A percentile compares a stretch with the other conserved stretches of the same genome.
Evolutionary conservation across 257 asterid genomes (phyloP).

Genomic region (Salvia miltiorrhiza): DNA sequence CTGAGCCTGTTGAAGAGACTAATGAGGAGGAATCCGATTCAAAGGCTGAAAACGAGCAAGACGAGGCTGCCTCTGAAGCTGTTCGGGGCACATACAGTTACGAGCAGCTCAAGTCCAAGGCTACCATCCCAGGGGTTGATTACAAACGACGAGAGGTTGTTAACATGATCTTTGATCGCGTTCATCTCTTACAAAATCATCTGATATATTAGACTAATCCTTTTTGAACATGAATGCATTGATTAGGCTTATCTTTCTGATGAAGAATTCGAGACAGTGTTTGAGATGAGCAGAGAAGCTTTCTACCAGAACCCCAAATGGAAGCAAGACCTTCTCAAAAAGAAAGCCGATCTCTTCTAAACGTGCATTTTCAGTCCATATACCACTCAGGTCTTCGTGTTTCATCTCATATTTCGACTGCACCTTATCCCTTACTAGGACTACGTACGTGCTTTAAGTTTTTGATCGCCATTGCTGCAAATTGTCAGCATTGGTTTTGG

Average conservation of each 20-base stretch:
- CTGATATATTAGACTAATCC: background rate
- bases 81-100: conserved; percentile 45
- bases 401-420: conserved; percentile 10
- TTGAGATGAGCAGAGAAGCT: conserved; percentile 62
- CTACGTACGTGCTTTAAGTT: conserved; percentile 19
- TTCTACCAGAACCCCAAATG: conserved; percentile 77
- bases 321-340: conserved; percentile 84
- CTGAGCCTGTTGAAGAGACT: conserved; percentile 40
- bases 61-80: conserved; percentile 36
- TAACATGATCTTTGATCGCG: background rate
- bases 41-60: conserved; percentile 40
- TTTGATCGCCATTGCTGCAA: conserved; percentile 17
- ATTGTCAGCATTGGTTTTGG: conserved; percentile 26
- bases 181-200: background rate
- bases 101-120: conserved; percentile 74
- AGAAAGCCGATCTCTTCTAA: conserved; percentile 85
- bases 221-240: background rate
- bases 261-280: conserved; percentile 57
- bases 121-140: conserved; percentile 79
- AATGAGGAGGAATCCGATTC: conserved; percentile 43
- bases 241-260: conserved; percentile 82
- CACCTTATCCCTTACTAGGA: conserved; percentile 35
- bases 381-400: conserved; percentile 1
- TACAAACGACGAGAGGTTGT: conserved; percentile 75
- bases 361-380: background rate